Evolutionary conservation across 176 grass and related monocot genomes (phyloP).

Genomic region (Ampelocalamus luodianensis): DNA sequence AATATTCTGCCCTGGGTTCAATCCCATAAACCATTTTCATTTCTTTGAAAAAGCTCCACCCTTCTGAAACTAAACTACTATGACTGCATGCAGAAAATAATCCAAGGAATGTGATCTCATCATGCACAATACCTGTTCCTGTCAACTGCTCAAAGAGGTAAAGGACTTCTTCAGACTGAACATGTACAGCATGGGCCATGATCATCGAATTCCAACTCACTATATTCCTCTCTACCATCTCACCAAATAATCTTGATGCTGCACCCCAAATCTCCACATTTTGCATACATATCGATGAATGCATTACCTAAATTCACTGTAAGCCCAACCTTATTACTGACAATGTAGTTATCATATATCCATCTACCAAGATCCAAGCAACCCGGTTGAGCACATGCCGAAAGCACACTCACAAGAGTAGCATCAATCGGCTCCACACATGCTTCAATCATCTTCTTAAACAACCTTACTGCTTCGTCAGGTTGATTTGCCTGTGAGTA

Average conservation of each 20-base stretch:
- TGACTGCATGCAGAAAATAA: constrained; percentile 70
- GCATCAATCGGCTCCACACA: constrained; percentile 59
- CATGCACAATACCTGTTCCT: constrained; percentile 32
- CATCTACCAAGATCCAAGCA: constrained; percentile 65
- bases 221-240: constrained; percentile 61
- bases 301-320: constrained; percentile 65
- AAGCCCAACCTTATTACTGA: constrained; percentile 40
- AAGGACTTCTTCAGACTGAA: constrained; percentile 50
- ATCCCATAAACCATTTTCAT: constrained; percentile 58
- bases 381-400: constrained; percentile 58
- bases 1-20: constrained; percentile 59
- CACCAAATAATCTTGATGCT: constrained; percentile 59
- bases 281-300: constrained; percentile 66
- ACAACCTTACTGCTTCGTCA: constrained; percentile 47
- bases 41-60: constrained; percentile 51
- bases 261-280: constrained; percentile 66
- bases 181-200: constrained; percentile 56
- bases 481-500: constrained; percentile 56
- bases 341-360: constrained; percentile 55
- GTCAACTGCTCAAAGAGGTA: constrained; percentile 56
- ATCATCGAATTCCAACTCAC: constrained; percentile 75
- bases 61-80: constrained; percentile 63
- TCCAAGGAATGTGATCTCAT: constrained; percentile 67
- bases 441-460: constrained; percentile 57
- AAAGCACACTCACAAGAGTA: constrained; percentile 62